phyloP scores from a whole-genome alignment of 352 stramenopile genomes.

The Globisporangium spiculum region DNA sequence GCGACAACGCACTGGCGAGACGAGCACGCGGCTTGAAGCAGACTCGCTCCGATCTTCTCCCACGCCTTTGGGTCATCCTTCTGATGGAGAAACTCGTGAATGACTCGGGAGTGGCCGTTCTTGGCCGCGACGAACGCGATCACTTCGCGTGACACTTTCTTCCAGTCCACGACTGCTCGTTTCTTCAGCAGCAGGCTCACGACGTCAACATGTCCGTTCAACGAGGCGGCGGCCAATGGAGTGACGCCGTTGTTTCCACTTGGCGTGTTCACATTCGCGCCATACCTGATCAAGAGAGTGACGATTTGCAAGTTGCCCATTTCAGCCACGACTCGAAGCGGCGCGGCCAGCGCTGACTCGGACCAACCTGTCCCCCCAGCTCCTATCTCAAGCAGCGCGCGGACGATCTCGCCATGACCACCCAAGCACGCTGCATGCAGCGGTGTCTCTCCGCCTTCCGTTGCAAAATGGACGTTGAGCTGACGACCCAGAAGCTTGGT shows the following conservation, averaged over 20 bases:
- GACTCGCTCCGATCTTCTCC: slow-evolving; percentile 9
- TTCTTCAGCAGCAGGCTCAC: slow-evolving; percentile 10
- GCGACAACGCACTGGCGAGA: background rate
- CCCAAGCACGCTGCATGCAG: slow-evolving; percentile 7
- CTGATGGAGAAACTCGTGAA: slow-evolving; percentile 10
- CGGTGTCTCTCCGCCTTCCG: background rate
- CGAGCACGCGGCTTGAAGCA: slow-evolving; percentile 9
- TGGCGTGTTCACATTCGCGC: slow-evolving; percentile 4
- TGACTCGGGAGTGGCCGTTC: background rate
- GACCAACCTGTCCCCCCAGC: background rate
- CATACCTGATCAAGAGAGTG: background rate
- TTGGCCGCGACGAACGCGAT: slow-evolving; percentile 5
- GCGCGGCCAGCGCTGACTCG: background rate
- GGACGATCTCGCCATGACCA: slow-evolving; percentile 1
- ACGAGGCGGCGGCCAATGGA: background rate
- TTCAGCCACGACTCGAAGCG: slow-evolving; percentile 5
- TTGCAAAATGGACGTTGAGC: slow-evolving; percentile 1
- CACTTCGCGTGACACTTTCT: background rate
- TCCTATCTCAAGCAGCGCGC: slow-evolving; percentile 2
- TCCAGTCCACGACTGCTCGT: slow-evolving; percentile 4
- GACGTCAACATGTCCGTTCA: slow-evolving; percentile 5
- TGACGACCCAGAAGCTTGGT: slow-evolving; percentile 4
- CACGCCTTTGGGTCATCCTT: background rate
- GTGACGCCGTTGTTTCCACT: slow-evolving; percentile 4
- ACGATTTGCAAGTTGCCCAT: slow-evolving; percentile 1